Evolutionary conservation across 1,284 basidiomycete species (phyloP), one percentile per base, ranked within the genome.

Genomic region (Leccinum ponderosum): DNA sequence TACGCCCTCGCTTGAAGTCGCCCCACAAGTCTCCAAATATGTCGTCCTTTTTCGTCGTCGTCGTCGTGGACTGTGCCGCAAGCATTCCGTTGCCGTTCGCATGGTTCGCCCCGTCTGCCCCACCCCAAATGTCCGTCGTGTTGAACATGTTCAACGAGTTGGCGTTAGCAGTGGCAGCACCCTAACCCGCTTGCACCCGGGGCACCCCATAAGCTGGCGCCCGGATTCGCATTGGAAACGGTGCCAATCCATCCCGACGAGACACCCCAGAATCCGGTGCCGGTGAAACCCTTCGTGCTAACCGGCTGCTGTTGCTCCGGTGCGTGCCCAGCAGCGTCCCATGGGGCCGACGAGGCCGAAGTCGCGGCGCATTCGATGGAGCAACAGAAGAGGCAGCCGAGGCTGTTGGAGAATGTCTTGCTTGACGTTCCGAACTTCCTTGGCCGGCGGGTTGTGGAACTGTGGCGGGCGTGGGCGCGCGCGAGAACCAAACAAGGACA

Each of bases 11-110:
- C 80, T 91, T 91, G 75, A 90, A 91, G 48, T 48, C 22, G 47
- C 89, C 89, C 91, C 90, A 93, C 54, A 93, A 73, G 73, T 93
- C 90, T 4, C 89, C 89, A 71, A 93, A 93, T 6, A 80, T 85
- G 68, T 93, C 91, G 65, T 92, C 89, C 73, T 90, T 88, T 79
- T 90, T 75, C 52, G 69, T 53, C 22, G 73, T 14, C 44, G 44
- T 12, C n/a, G 33, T 14, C 33, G 33, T 35, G 2, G 17, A 66
- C 15, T 73, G 63, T 20, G 76, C 65, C 37, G 72, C 73, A 66
- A 80, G 78, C 29, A 77, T 11, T 65, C 80, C 78, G 50, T 66
- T 70, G 12, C 50, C 50, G 15, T 51, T 51, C 15, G 50, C 9
- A 7, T n/a, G 50, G 50, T 25, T 25, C 47, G 47, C 14, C 22